phyloP scores from a whole-genome alignment of 768 basidiomycete species.

The Polyporus arcularius region DNA sequence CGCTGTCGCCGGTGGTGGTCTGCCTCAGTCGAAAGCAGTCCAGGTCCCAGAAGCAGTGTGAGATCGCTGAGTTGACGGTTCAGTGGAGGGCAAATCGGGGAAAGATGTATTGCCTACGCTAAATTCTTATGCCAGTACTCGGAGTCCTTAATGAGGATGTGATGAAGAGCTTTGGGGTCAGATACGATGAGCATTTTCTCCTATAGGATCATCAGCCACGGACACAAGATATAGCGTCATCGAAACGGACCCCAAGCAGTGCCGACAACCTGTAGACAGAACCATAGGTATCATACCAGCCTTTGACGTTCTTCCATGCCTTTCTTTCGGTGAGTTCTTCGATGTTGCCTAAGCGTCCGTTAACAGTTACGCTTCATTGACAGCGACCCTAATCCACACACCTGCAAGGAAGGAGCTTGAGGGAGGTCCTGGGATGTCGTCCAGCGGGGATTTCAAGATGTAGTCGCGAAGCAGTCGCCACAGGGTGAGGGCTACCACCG shows the following conservation, averaged over 20 bases:
- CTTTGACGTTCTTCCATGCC: too few relatives aligned
- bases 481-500: background rate
- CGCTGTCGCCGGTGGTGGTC: conserved; percentile 6
- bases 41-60: background rate
- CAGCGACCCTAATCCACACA: background rate
- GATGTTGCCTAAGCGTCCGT: background rate
- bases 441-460: conserved; percentile 1
- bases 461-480: conserved; percentile 3
- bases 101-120: background rate
- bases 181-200: conserved; percentile 41
- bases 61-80: background rate
- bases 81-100: too few relatives aligned
- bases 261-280: conserved; percentile 22
- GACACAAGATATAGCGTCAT: too few relatives aligned
- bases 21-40: background rate
- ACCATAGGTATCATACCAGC: too few relatives aligned
- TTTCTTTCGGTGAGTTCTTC: background rate
- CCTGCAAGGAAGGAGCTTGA: background rate
- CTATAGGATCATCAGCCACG: too few relatives aligned
- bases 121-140: conserved; percentile 33
- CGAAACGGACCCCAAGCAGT: conserved; percentile 43
- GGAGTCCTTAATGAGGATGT: conserved; percentile 48
- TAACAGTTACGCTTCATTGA: background rate
- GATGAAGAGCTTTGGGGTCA: conserved; percentile 50
- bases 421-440: conserved; percentile 8